Evolutionary conservation across 2,329 filamentous ascomycete species (phyloP), one percentile per base, ranked within the genome.

Genomic region (Aschersonia sp.): DNA sequence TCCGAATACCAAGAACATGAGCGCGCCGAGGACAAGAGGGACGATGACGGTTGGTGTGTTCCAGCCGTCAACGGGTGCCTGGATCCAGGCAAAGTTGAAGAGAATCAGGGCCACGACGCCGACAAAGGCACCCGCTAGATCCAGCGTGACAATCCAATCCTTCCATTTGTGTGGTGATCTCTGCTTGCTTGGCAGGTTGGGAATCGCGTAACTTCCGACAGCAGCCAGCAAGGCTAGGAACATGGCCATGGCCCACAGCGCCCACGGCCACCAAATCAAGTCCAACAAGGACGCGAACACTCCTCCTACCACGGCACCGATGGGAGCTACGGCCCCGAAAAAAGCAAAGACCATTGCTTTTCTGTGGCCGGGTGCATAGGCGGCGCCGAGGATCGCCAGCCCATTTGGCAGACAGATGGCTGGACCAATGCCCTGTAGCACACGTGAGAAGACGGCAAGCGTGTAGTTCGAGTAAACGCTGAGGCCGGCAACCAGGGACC

Each of bases 41-140:
- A 74, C 63, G 50, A 75, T 73, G n/a, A 80, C 67, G 48, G 78
- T 78, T 0, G 75, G 65, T 5, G 68, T 65, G 1, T 62, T 53
- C 80, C 80, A 84, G 2, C 78, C 77, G 2, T 70, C 73, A 0
- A 76, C 65, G 0, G 77, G 72, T 0, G 75, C 79, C 56, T 84
- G 78, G 50, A 81, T 84, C 77, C 78, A 83, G 0, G 79, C 75
- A 54, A 84, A 77, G 57, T 82, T 83, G 61, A 84, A 70, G 20
- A 85, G 65, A 0, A 82, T 66, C 30, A 85, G 63, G 0, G 72
- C 72, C 0, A 66, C 64, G 20, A 83, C 67, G 1, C 80, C 79
- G 1, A 63, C 55, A 1, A 62, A 32, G 0, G 64, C 65, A 1
- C 68, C 69, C 0, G 60, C 59, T 5, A 70, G 49, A 40, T 73